Conservation (phyloP, 495 filamentous ascomycete species). For the Hypoxylon fuscum region DNA sequence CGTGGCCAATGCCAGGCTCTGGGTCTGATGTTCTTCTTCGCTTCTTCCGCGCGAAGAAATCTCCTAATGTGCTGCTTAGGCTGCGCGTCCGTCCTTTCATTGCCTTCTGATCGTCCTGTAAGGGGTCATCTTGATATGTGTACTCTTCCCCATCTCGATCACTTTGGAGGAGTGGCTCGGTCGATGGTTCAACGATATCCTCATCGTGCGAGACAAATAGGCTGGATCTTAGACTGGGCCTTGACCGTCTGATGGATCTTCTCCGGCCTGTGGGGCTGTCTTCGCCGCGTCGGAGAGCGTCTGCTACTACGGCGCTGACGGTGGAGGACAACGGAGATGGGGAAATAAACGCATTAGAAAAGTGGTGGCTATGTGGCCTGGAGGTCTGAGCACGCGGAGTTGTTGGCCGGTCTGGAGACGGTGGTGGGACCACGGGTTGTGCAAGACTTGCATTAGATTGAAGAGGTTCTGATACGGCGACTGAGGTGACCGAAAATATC, state of each 20-base stretch:
- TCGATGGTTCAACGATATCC: constrained; percentile 16
- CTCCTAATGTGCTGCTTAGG: constrained; percentile 59
- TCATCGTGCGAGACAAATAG: constrained; percentile 53
- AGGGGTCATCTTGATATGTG: constrained; percentile 33
- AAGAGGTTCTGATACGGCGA: constrained; percentile 41
- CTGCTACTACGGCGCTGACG: constrained; percentile 56
- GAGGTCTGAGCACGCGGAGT: constrained; percentile 43
- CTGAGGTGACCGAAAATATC: constrained; percentile 42
- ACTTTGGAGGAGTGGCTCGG: constrained; percentile 30
- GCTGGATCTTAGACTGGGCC: constrained; percentile 51
- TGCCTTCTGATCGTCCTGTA: constrained; percentile 19
- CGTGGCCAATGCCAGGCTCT: constrained; percentile 26
- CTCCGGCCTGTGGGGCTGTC: constrained; percentile 44
- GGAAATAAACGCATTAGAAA: constrained; percentile 51
- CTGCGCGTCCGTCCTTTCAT: constrained; percentile 55
- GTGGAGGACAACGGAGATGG: constrained; percentile 60
- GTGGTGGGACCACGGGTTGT: constrained; percentile 27
- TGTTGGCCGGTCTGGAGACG: constrained; percentile 40
- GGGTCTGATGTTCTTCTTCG: constrained; percentile 36
- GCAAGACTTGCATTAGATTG: constrained; percentile 34
- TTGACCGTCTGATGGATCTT: constrained; percentile 42
- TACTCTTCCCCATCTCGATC: constrained; percentile 24
- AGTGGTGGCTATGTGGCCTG: constrained; percentile 49
- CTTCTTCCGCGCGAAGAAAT: constrained; percentile 50
- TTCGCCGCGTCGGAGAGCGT: constrained; percentile 51